Base-by-base conservation (phyloP, 805 yeast genomes). In the Saturnispora serradocipensis region DNA sequence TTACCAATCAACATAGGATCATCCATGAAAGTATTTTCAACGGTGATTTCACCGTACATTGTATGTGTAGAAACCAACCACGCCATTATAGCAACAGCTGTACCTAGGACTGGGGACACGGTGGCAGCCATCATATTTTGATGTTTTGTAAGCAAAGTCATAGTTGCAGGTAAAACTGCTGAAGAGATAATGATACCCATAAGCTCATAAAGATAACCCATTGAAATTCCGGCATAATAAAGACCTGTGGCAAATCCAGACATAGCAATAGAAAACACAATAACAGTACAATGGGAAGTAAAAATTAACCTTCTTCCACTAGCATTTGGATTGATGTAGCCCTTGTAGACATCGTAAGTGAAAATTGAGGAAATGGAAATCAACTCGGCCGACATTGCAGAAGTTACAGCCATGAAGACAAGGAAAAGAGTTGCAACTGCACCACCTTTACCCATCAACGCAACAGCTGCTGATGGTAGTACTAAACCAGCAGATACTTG, bases 171-270 rank as follows among this genome's bases (percentile, higher is more conserved):
- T 45, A 86, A 67, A 5, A 89, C 97, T 24, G 91, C 95, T 54
- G 91, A 81, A 5, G 93, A 85, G 50, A 89, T 86, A 45, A 89
- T 84, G 52, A 88, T 80, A 51, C 97, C 97, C 95, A 88, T 88
- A 56, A 89, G 69, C 63, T 86, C 87, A 67, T 88, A 88, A 40
- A 89, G 72, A 69, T 84, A 89, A 28, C 96, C 96, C 87, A 88
- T 84, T 32, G 87, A 80, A 49, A 88, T 83, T 22, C 82, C 84
- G 18, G 91, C 95, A 60, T 88, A 86, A 68, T 78, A 77, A 46
- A 89, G 73, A 10, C 96, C 96, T 57, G 84, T 81, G 18, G 95
- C 78, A 64, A 89, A 86, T 0, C 86, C 91, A 39, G 89, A 83
- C 91, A 88, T 84, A 16, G 75, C 74, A 20, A 76, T 71, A 18